Evolutionary conservation across 192 early-diverging fungal genomes (phyloP).

Genomic region (Podila verticillata): DNA sequence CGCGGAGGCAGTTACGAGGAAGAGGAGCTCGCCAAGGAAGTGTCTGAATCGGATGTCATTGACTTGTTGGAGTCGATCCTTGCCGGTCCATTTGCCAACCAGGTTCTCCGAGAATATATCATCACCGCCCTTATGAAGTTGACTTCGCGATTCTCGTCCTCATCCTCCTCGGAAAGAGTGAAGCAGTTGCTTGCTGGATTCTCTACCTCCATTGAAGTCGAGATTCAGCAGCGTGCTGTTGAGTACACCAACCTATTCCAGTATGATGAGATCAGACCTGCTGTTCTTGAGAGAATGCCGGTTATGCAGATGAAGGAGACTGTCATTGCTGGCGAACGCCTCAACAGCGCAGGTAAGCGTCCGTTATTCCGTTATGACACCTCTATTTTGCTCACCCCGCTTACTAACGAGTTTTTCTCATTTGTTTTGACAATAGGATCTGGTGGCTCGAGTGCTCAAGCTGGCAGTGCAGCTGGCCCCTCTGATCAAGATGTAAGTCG

Average conservation of each 20-base stretch:
- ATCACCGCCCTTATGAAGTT: conserved; percentile 92
- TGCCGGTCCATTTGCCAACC: conserved; percentile 82
- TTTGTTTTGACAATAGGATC: conserved; percentile 7
- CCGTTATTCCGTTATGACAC: background rate
- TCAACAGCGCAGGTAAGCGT: conserved; percentile 28
- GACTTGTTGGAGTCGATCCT: conserved; percentile 79
- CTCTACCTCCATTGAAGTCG: conserved; percentile 81
- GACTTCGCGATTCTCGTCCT: conserved; percentile 77
- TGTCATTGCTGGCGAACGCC: conserved; percentile 42
- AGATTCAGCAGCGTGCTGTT: conserved; percentile 94
- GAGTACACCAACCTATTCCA: conserved; percentile 89
- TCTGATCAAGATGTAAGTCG: conserved; percentile 61
- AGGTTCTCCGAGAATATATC: conserved; percentile 81
- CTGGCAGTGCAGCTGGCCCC: conserved; percentile 48
- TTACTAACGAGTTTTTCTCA: background rate
- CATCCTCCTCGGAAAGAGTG: conserved; percentile 58
- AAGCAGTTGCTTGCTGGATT: conserved; percentile 69
- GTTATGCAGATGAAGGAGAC: conserved; percentile 73
- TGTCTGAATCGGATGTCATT: conserved; percentile 79
- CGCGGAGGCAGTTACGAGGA: conserved; percentile 74
- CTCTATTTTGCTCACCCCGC: background rate
- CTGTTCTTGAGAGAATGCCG: conserved; percentile 95
- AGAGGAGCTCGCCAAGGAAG: conserved; percentile 67
- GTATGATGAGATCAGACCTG: conserved; percentile 74
- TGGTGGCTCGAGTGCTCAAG: conserved; percentile 26